Percentiles rank a stretch among this genome's conserved stretches.
Evolutionary conservation across 495 filamentous ascomycete genomes (phyloP).

Genomic region (Podospora pseudopauciseta): DNA sequence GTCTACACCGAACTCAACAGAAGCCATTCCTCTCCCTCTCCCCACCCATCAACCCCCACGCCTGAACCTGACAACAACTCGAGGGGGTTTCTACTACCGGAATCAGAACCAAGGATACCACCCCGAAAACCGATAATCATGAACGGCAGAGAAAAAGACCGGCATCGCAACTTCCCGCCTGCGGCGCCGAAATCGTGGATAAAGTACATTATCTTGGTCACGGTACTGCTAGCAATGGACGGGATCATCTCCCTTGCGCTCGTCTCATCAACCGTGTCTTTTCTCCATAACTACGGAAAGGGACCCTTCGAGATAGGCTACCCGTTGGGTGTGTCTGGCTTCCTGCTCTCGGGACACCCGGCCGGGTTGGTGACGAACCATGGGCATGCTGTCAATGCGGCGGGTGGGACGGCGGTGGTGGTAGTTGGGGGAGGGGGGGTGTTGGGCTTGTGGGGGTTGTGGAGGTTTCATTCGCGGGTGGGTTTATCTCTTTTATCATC

Average conservation of each 20-base stretch:
- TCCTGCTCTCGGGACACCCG: conserved; percentile 42
- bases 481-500: background rate
- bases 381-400: conserved; percentile 49
- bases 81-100: background rate
- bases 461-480: conserved; percentile 11
- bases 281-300: conserved; percentile 39
- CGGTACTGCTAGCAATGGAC: conserved; percentile 39
- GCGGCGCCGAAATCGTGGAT: conserved; percentile 6
- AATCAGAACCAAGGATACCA: background rate
- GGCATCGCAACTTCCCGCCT: background rate
- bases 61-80: background rate
- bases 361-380: conserved; percentile 41
- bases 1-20: background rate
- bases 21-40: background rate
- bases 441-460: conserved; percentile 37
- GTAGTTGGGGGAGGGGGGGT: conserved; percentile 46
- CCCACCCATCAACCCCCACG: background rate
- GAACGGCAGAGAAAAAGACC: background rate
- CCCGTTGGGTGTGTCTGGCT: conserved; percentile 24
- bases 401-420: conserved; percentile 48
- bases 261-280: conserved; percentile 48
- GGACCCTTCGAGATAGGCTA: conserved; percentile 36
- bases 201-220: background rate
- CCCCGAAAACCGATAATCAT: conserved; percentile 1
- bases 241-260: conserved; percentile 44